These are phyloP conservation scores for Cladosporium sp. DNA, from an alignment of 2,329 filamentous ascomycete species.

Conservation along the genomic window DNA sequence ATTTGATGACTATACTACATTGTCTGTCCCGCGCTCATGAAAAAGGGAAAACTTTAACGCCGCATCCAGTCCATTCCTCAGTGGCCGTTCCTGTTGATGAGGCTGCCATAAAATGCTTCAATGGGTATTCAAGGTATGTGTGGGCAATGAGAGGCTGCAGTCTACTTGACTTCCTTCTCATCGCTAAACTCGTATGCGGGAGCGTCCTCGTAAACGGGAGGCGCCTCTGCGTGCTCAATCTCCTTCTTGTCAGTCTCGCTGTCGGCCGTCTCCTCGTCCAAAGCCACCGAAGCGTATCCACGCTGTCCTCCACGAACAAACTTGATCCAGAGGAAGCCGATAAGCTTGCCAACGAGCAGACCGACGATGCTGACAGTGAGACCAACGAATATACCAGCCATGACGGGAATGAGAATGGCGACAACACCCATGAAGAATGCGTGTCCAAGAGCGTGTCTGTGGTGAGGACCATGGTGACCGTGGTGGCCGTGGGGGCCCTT, in stretches of 20 bases:
- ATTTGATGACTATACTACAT: slow-evolving; percentile 18
- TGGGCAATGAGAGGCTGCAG: background rate
- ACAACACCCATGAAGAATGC: slow-evolving; percentile 56
- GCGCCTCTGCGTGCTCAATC: slow-evolving; percentile 29
- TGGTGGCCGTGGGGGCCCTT: slow-evolving; percentile 29
- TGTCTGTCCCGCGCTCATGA: background rate
- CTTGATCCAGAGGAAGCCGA: slow-evolving; percentile 61
- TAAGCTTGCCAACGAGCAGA: slow-evolving; percentile 65
- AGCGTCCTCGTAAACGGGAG: slow-evolving; percentile 39
- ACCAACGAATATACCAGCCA: slow-evolving; percentile 69
- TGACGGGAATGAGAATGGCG: slow-evolving; percentile 67
- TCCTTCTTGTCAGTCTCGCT: background rate
- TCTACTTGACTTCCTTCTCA: slow-evolving; percentile 25
- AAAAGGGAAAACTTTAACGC: slow-evolving; percentile 8
- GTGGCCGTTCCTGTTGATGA: slow-evolving; percentile 7
- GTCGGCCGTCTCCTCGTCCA: slow-evolving; percentile 26
- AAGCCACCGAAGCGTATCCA: slow-evolving; percentile 36
- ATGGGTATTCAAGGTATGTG: background rate
- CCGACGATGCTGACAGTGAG: slow-evolving; percentile 67
- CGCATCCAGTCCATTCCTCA: background rate
- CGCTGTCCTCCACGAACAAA: slow-evolving; percentile 51
- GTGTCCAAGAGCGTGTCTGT: slow-evolving; percentile 46
- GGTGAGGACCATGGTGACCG: slow-evolving; percentile 40
- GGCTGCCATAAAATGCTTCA: background rate
- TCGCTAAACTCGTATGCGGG: slow-evolving; percentile 35